Percentiles rank a stretch among this genome's conserved stretches.
phyloP scores from a whole-genome alignment of 202 grass and related monocot species.

The Carex arenaria region DNA sequence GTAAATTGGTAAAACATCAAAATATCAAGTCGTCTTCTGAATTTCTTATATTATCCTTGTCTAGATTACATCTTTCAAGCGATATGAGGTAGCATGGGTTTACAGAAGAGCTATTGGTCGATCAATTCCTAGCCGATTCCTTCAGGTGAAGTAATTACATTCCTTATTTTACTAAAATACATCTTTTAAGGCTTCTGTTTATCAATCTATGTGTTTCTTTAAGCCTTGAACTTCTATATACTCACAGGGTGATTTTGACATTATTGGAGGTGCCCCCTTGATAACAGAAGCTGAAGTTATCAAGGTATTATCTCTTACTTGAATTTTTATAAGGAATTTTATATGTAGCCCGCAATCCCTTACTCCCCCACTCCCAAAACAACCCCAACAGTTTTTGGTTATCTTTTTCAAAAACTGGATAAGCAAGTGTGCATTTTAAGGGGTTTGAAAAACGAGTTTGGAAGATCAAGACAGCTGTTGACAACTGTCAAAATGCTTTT shows the following conservation, averaged over 20 bases:
- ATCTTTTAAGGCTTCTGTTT: conserved; percentile 20
- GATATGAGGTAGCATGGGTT: conserved; percentile 91
- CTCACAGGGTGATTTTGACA: conserved; percentile 95
- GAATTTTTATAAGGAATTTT: background rate
- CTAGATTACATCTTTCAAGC: conserved; percentile 76
- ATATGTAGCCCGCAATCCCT: too few relatives aligned
- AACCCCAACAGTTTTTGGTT: too few relatives aligned
- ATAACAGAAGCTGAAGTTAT: conserved; percentile 80
- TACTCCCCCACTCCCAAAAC: too few relatives aligned
- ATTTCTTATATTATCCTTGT: conserved; percentile 13
- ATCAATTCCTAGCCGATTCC: conserved; percentile 76
- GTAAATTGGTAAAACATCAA: background rate
- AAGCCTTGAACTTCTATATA: conserved; percentile 22
- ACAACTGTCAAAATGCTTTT: too few relatives aligned
- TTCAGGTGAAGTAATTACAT: conserved; percentile 60
- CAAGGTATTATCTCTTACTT: conserved; percentile 53
- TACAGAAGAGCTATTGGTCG: conserved; percentile 82
- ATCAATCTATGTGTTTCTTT: conserved; percentile 13
- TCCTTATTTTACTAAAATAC: conserved; percentile 5
- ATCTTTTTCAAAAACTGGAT: too few relatives aligned
- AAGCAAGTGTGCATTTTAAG: too few relatives aligned
- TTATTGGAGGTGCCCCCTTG: conserved; percentile 75
- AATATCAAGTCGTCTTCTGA: background rate
- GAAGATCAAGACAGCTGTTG: too few relatives aligned
- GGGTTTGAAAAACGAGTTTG: too few relatives aligned